Evolutionary conservation across 75 land plant genomes (phyloP), one percentile per base, ranked within the genome.

Genomic region (Picea sitchensis): DNA sequence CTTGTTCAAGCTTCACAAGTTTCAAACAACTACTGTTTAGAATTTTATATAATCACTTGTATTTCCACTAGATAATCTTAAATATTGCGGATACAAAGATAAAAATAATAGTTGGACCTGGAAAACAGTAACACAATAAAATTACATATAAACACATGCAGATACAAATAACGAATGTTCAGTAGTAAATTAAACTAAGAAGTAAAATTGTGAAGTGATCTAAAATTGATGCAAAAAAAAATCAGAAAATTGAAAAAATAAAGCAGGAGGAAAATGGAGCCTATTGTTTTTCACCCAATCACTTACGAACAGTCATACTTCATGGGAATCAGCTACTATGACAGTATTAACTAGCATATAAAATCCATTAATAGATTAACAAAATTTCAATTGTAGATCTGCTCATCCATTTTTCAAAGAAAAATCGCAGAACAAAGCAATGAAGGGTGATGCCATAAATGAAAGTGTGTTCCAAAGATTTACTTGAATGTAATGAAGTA

Each of bases 401-500:
- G 38, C 6, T 38, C 38, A 68, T 34, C 72, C 44, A 36, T 6
- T n/a, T 18, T 41, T 20, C 14, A 69, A 69, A 69, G 41, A 18
- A 44, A 7, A 65, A 47, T 8, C 9, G 1, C 54, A 69, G 20
- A 69, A 1, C 23, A 69, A 36, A 36, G 73, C 21, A 69, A 38
- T 18, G 11, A 17, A 68, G 14, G 38, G 17, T 3, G 51, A 68
- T 32, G n/a, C 21, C 41, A 18, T 17, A 38, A 17, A 38, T 31
- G 12, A 6, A 15, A 32, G 41, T 32, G 69, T 69, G 41, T 38
- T 31, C 18, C 41, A 2, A 41, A 20, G 51, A 20, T 41, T 6
- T 83, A 92, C 99, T 94, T 97, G 99, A 79, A 97, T 87, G 82
- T 94, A 94, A 73, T 90, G 85, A 59, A 91, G 85, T 17, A 97